Conservation (phyloP, 2,329 filamentous ascomycete species). For the Byssothecium circinans region DNA sequence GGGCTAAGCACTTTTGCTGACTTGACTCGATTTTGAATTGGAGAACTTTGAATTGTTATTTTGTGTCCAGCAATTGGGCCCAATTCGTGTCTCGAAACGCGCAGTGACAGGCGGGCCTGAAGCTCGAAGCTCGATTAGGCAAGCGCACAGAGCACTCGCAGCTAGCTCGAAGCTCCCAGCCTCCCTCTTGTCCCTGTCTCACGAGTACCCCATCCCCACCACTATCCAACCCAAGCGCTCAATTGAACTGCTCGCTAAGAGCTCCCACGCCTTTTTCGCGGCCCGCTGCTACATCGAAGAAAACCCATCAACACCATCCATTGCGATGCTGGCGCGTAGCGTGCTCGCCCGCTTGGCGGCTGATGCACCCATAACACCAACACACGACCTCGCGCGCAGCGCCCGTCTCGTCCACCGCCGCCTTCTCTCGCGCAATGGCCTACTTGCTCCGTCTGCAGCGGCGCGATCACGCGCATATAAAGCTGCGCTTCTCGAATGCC, state of each 20-base stretch:
- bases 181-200: neutral
- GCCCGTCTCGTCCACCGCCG: constrained; percentile 31
- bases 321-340: constrained; percentile 40
- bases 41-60: no score
- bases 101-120: no score
- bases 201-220: constrained; percentile 11
- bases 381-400: constrained; percentile 41
- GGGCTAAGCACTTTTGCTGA: no score
- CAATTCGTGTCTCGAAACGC: no score
- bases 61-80: no score
- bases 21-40: no score
- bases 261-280: constrained; percentile 15
- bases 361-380: constrained; percentile 36
- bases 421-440: constrained; percentile 27
- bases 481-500: constrained; percentile 18
- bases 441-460: constrained; percentile 15
- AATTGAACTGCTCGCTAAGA: constrained; percentile 26
- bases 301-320: constrained; percentile 3
- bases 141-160: neutral
- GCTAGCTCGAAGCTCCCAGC: neutral
- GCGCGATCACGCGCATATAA: constrained; percentile 30
- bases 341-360: constrained; percentile 40
- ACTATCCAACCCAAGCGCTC: constrained; percentile 8
- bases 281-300: constrained; percentile 9
- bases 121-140: constrained; percentile 4